phyloP scores from a whole-genome alignment of 768 basidiomycete genomes.

The Rossbeevera mucosa region DNA sequence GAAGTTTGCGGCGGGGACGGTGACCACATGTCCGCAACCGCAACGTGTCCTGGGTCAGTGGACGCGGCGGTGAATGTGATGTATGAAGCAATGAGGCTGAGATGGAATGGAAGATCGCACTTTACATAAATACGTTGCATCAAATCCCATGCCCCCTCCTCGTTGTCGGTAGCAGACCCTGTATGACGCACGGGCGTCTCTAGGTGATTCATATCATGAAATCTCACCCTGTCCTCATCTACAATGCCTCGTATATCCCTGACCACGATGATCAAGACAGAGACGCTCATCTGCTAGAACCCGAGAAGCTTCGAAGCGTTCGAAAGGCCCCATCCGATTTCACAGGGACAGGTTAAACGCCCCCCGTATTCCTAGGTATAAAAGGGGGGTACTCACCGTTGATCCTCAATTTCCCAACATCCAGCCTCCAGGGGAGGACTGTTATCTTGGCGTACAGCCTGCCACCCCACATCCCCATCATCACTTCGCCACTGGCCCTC shows the following conservation, averaged over 20 bases:
- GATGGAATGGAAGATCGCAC: too few relatives aligned
- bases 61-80: too few relatives aligned
- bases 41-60: conserved; percentile 7
- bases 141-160: conserved; percentile 8
- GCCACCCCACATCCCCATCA: neutral
- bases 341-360: conserved; percentile 2
- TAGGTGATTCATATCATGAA: neutral
- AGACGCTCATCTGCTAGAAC: conserved; percentile 7
- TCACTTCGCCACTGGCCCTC: neutral
- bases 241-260: neutral
- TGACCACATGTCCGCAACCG: neutral
- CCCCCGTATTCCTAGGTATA: conserved; percentile 2
- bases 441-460: neutral
- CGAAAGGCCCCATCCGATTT: neutral
- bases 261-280: neutral
- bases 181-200: neutral
- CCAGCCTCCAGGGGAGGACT: conserved; percentile 1
- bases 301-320: conserved; percentile 10
- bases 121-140: neutral
- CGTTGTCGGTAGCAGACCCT: conserved; percentile 1
- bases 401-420: neutral
- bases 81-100: conserved; percentile 17
- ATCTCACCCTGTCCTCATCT: neutral
- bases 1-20: neutral
- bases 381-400: neutral